Evolutionary conservation across 208 protist genomes (phyloP), one percentile per base, ranked within the genome.

Genomic region (Wallacemonas sp.): DNA sequence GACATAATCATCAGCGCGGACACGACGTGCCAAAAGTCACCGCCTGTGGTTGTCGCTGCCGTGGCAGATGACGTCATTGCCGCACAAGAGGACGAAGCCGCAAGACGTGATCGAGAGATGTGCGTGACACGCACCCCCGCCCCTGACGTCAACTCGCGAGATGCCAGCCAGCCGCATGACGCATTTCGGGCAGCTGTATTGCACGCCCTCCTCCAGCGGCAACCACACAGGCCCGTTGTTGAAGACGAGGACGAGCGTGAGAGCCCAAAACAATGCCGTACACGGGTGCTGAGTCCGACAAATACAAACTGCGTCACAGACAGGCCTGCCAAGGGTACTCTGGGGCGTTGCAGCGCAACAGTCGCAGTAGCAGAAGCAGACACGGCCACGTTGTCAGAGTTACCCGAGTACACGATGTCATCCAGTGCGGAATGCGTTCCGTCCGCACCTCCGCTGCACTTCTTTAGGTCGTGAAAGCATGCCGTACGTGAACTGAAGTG

Each of bases 1-100:
- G 41, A 44, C 21, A 31, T 64, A 4, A 34, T 49, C 24, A 38
- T 64, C 22, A 64, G 59, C 42, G 38, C 59, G 0, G 28, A 53
- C 59, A 64, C 38, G 24, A 39, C 59, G 33, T 38, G 38, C 38
- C 14, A 49, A 22, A 46, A 34, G 49, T 38, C 27, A 9, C 49
- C 49, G 9, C 2, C 30, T 12, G 14, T 28, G 33, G 34, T 27
- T 11, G 26, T 5, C 19, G n/a, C 3, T 5, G 26, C 4, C 5
- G 26, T 22, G 26, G 4, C 47, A 49, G 9, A 27, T 12, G 6
- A 54, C 11, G 47, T 6, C 22, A 26, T 31, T 6, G 53, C 30
- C 31, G 28, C 21, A 41, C 26, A 2, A 46, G 42, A 46, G 42
- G 42, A 11, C 11, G 17, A 46, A 19, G 42, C 5, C 42, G 36